Evolutionary conservation across 1,284 basidiomycete genomes (phyloP).

Genomic region (Naganishia sp.): DNA sequence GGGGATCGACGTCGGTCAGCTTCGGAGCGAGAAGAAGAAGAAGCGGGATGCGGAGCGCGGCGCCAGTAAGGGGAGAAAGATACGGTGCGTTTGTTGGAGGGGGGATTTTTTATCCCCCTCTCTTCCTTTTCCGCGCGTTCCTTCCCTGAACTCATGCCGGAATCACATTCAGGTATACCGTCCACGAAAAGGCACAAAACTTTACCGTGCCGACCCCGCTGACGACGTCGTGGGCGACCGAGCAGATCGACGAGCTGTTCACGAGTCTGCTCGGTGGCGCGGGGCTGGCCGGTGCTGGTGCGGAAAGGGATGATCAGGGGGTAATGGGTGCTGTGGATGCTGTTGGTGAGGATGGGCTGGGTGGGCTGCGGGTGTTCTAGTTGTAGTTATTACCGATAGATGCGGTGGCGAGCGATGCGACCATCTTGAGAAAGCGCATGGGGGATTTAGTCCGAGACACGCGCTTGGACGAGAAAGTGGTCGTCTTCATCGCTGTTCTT

Average conservation of each 20-base stretch:
- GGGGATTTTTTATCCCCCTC: neutral
- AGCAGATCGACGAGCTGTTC: conserved; percentile 90
- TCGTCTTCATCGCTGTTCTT: no score
- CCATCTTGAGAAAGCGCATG: neutral
- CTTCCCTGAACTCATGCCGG: neutral
- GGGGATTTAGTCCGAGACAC: neutral
- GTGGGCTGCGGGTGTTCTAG: conserved; percentile 29
- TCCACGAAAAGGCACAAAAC: conserved; percentile 89
- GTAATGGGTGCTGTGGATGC: conserved; percentile 23
- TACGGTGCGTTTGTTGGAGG: conserved; percentile 61
- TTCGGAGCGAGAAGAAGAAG: conserved; percentile 59
- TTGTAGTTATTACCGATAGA: neutral
- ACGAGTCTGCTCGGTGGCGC: conserved; percentile 70
- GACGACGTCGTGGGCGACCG: conserved; percentile 74
- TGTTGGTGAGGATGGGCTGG: neutral
- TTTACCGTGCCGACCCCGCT: conserved; percentile 86
- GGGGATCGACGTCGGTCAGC: conserved; percentile 21
- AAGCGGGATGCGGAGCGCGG: conserved; percentile 86
- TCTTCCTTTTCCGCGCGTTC: neutral
- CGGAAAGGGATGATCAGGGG: conserved; percentile 29
- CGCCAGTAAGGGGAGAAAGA: conserved; percentile 86
- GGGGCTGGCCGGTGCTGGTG: conserved; percentile 40
- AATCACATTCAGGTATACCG: conserved; percentile 66
- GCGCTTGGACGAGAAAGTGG: neutral
- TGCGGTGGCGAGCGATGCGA: neutral